phyloP scores from a whole-genome alignment of 202 grass and related monocot genomes.

The Saccharum hybrid region DNA sequence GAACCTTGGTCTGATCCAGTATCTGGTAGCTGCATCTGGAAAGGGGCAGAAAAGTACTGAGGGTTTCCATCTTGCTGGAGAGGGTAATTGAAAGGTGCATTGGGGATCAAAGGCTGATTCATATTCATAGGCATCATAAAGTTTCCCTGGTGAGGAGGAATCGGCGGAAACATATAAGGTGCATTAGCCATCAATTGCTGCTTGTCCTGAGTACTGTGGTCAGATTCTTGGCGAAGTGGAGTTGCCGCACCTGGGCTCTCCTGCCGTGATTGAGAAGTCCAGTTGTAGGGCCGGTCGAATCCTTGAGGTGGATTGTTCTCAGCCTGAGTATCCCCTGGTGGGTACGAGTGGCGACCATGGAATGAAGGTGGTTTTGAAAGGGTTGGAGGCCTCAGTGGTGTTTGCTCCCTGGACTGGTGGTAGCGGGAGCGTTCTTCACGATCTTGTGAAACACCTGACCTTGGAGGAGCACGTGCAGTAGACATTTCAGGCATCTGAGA shows the following conservation, averaged over 20 bases:
- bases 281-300: constrained; percentile 54
- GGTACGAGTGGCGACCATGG: constrained; percentile 59
- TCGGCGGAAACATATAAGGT: constrained; percentile 69
- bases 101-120: constrained; percentile 57
- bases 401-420: constrained; percentile 72
- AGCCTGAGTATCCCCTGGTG: constrained; percentile 56
- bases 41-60: constrained; percentile 64
- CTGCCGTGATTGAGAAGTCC: constrained; percentile 49
- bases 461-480: constrained; percentile 71
- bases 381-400: constrained; percentile 47
- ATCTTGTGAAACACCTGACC: constrained; percentile 63
- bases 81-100: constrained; percentile 57
- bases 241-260: constrained; percentile 51
- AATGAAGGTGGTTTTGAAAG: constrained; percentile 57
- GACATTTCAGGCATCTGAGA: constrained; percentile 78
- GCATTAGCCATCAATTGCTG: constrained; percentile 59
- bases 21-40: constrained; percentile 67
- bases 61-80: constrained; percentile 67
- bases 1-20: constrained; percentile 66
- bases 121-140: constrained; percentile 85
- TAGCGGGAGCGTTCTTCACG: constrained; percentile 66
- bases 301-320: constrained; percentile 72
- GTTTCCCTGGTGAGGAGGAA: constrained; percentile 73
- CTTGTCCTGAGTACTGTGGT: constrained; percentile 62
- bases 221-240: constrained; percentile 52